Evolutionary conservation across 371 early-diverging fungal species (phyloP).

Genomic region (Chytridium lagenaria): DNA sequence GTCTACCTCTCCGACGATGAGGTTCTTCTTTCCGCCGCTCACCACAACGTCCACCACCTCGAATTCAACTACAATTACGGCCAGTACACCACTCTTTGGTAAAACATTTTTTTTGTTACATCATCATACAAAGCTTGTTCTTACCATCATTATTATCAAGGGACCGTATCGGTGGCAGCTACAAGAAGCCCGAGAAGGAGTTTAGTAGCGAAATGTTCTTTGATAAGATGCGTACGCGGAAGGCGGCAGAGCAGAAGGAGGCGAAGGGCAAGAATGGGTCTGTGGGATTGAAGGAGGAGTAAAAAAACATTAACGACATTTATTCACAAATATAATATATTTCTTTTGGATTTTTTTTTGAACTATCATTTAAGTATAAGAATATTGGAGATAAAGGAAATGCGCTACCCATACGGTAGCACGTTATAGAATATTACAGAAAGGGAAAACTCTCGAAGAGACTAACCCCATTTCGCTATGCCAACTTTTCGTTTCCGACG

Average conservation of each 20-base stretch:
- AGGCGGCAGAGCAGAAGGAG: slow-evolving; percentile 12
- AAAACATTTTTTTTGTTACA: slow-evolving; percentile 1
- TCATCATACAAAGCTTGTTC: not conserved
- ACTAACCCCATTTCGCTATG: no score
- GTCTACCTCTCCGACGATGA: slow-evolving; percentile 64
- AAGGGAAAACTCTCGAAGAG: no score
- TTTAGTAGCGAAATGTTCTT: slow-evolving; percentile 56
- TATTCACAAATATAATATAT: no score
- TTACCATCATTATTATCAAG: slow-evolving; percentile 7
- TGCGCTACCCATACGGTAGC: no score
- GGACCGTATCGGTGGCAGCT: slow-evolving; percentile 58
- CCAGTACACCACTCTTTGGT: slow-evolving; percentile 87
- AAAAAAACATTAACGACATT: no score
- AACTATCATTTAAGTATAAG: no score
- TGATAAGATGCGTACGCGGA: slow-evolving; percentile 40
- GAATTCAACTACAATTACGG: slow-evolving; percentile 99
- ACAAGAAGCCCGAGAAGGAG: slow-evolving; percentile 50
- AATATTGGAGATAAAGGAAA: no score
- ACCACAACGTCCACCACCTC: slow-evolving; percentile 94
- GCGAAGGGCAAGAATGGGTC: not conserved
- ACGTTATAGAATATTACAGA: no score
- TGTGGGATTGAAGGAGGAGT: slow-evolving; percentile 14
- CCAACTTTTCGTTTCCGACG: no score
- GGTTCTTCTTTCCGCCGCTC: slow-evolving; percentile 85
- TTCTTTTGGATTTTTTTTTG: no score